phyloP scores from a whole-genome alignment of 495 filamentous ascomycete genomes.

The Penicillium steckii region DNA sequence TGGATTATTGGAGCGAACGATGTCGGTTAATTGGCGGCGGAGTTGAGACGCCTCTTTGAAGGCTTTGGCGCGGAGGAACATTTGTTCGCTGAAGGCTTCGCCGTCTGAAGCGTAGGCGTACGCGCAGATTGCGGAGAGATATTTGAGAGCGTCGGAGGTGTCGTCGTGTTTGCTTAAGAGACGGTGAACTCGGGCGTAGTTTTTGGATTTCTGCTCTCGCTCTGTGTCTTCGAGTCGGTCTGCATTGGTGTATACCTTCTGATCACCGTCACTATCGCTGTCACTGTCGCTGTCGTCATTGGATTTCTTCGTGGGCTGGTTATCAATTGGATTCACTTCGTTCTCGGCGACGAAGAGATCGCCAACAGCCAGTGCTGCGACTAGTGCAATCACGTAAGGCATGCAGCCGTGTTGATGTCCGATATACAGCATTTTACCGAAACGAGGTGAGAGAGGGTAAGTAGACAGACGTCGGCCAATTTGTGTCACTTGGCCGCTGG shows the following conservation, averaged over 20 bases:
- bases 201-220: conserved; percentile 61
- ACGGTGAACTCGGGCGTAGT: conserved; percentile 73
- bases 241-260: conserved; percentile 58
- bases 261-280: conserved; percentile 15
- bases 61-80: conserved; percentile 82
- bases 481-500: conserved; percentile 70
- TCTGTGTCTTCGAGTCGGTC: conserved; percentile 67
- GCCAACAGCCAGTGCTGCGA: conserved; percentile 82
- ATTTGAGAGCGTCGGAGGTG: conserved; percentile 84
- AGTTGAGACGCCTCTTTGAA: conserved; percentile 85
- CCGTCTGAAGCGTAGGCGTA: conserved; percentile 74
- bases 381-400: conserved; percentile 83
- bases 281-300: conserved; percentile 37
- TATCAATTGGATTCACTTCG: conserved; percentile 59
- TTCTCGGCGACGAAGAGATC: conserved; percentile 86
- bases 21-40: conserved; percentile 74
- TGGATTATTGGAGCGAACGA: conserved; percentile 73
- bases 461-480: conserved; percentile 78
- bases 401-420: conserved; percentile 82
- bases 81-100: conserved; percentile 71
- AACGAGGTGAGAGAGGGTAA: conserved; percentile 87
- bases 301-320: conserved; percentile 1
- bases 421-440: conserved; percentile 84
- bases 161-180: conserved; percentile 79
- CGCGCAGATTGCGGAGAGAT: conserved; percentile 77